phyloP scores from a whole-genome alignment of 805 yeast species.

The Hanseniaspora pseudoguilliermondii region DNA sequence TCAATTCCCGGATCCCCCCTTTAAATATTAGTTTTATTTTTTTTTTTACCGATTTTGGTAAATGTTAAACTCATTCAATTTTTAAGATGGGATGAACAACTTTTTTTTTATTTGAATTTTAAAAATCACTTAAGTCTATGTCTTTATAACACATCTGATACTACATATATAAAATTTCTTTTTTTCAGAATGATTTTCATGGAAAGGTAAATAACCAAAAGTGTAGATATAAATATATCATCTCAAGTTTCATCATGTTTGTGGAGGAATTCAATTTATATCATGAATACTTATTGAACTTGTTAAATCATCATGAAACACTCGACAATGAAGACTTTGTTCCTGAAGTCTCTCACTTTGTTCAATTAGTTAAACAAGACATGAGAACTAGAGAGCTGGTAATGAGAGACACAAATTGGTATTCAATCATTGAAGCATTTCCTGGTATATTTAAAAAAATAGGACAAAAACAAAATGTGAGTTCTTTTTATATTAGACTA shows the following conservation, averaged over 20 bases:
- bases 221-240: too few relatives aligned
- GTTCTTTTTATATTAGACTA: not conserved
- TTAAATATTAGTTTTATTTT: not conserved
- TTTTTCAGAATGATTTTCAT: too few relatives aligned
- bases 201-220: not conserved
- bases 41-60: not conserved
- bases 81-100: not conserved
- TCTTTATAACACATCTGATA: not conserved
- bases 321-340: not conserved
- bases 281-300: not conserved
- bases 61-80: not conserved
- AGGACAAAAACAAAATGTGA: not conserved
- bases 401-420: not conserved
- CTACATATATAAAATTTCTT: too few relatives aligned
- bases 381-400: not conserved
- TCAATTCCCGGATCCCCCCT: constrained; percentile 31
- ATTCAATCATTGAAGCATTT: not conserved
- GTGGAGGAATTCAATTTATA: not conserved
- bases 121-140: too few relatives aligned
- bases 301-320: not conserved
- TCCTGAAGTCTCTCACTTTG: not conserved
- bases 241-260: not conserved
- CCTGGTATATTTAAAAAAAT: not conserved
- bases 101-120: not conserved
- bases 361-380: not conserved